A percentile compares a stretch with the other conserved stretches of the same genome.
phyloP scores from a whole-genome alignment of 2,329 filamentous ascomycete genomes.

The Microthyrium microscopicum region DNA sequence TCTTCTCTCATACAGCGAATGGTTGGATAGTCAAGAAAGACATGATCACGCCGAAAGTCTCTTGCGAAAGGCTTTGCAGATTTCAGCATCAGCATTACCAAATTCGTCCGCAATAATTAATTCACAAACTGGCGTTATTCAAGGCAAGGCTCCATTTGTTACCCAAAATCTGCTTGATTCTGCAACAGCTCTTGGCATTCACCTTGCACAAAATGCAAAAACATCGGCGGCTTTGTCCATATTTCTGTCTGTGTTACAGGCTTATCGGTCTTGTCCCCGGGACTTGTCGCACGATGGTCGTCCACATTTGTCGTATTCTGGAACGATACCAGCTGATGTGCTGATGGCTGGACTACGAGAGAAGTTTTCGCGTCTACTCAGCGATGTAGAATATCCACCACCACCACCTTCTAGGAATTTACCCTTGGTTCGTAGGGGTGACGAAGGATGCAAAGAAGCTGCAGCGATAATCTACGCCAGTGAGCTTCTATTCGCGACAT shows the following conservation, averaged over 20 bases:
- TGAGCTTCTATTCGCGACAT: conserved; percentile 69
- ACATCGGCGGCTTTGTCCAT: conserved; percentile 59
- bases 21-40: conserved; percentile 61
- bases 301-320: conserved; percentile 10
- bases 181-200: conserved; percentile 61
- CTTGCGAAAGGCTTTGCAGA: conserved; percentile 59
- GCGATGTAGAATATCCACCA: conserved; percentile 41
- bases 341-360: not conserved
- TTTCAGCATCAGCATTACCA: conserved; percentile 33
- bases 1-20: conserved; percentile 67
- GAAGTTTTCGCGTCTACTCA: not conserved
- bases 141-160: conserved; percentile 37
- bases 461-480: conserved; percentile 80
- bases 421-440: conserved; percentile 45
- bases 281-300: conserved; percentile 21
- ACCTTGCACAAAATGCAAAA: conserved; percentile 55
- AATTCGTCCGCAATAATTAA: conserved; percentile 35
- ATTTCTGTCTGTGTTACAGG: conserved; percentile 68
- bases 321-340: conserved; percentile 2
- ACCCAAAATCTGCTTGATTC: conserved; percentile 61
- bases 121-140: conserved; percentile 41
- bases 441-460: conserved; percentile 63
- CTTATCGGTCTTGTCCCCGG: conserved; percentile 48
- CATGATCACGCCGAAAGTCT: conserved; percentile 51
- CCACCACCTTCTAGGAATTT: conserved; percentile 54